Conservation (phyloP, 768 basidiomycete species). For the Pulveroboletus sp. region DNA sequence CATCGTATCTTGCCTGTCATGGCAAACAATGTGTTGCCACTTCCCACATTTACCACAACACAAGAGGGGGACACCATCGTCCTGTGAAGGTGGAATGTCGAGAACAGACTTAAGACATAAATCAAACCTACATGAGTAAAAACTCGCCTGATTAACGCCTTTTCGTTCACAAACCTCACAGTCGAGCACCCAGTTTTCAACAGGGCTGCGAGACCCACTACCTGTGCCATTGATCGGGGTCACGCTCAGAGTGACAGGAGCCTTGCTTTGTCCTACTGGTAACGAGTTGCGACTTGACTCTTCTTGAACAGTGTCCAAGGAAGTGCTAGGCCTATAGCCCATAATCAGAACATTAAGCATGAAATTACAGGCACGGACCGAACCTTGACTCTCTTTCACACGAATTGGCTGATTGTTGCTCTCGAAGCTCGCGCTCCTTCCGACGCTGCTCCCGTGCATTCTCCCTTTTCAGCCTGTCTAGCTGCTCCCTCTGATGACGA, state of each 20-base stretch:
- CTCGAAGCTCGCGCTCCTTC: slow-evolving; percentile 31
- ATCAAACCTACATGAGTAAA: neutral
- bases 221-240: slow-evolving; percentile 24
- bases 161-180: slow-evolving; percentile 79
- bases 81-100: slow-evolving; percentile 40
- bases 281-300: neutral
- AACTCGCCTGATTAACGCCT: slow-evolving; percentile 68
- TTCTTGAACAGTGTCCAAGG: slow-evolving; percentile 1
- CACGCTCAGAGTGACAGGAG: neutral
- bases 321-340: slow-evolving; percentile 9
- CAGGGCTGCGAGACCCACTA: slow-evolving; percentile 49
- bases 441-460: slow-evolving; percentile 51
- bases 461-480: slow-evolving; percentile 50
- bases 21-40: slow-evolving; percentile 90
- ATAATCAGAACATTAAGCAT: slow-evolving; percentile 13
- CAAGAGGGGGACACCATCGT: slow-evolving; percentile 74
- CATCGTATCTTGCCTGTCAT: slow-evolving; percentile 63
- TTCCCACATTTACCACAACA: slow-evolving; percentile 76
- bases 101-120: neutral
- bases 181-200: slow-evolving; percentile 78
- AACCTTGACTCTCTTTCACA: slow-evolving; percentile 13
- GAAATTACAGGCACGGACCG: neutral
- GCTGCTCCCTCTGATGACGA: slow-evolving; percentile 54
- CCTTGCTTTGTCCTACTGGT: slow-evolving; percentile 5
- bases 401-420: slow-evolving; percentile 19